Evolutionary conservation across 352 stramenopile species (phyloP).

Genomic region (Pythium plurisporium): DNA sequence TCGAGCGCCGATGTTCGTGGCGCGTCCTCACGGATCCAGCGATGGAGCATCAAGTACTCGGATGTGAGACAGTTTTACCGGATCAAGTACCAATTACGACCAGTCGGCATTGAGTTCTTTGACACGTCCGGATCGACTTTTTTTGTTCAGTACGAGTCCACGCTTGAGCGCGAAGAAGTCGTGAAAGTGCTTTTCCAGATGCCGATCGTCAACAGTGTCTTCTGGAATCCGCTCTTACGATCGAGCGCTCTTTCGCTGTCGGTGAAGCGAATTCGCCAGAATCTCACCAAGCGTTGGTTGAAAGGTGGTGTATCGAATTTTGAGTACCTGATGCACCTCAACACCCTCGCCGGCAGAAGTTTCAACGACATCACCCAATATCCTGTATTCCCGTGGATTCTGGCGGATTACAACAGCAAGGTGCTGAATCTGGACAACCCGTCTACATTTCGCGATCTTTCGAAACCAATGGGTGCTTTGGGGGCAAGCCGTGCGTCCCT

Average conservation of each 20-base stretch:
- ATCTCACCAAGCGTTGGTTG: constrained; percentile 77
- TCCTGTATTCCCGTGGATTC: constrained; percentile 97
- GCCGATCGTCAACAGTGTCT: constrained; percentile 78
- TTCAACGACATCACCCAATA: constrained; percentile 99
- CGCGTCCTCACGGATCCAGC: constrained; percentile 10
- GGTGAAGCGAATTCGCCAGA: constrained; percentile 66
- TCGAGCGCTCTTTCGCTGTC: constrained; percentile 59
- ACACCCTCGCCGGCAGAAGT: constrained; percentile 93
- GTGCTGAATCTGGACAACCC: constrained; percentile 92
- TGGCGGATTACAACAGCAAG: constrained; percentile 93
- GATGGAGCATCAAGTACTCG: constrained; percentile 60
- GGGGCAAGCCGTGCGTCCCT: constrained; percentile 89
- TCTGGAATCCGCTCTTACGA: constrained; percentile 68
- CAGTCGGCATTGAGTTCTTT: constrained; percentile 74
- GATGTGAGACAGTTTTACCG: constrained; percentile 73
- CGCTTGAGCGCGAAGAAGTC: constrained; percentile 51
- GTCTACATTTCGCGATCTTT: constrained; percentile 92
- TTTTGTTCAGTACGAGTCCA: constrained; percentile 67
- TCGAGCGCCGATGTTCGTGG: not conserved
- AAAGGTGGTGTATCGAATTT: constrained; percentile 83
- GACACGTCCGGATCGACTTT: constrained; percentile 61
- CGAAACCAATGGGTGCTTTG: constrained; percentile 96
- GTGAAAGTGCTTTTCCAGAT: constrained; percentile 73
- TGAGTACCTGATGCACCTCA: constrained; percentile 96
- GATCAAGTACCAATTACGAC: constrained; percentile 76